Base-by-base conservation (phyloP, 2,329 filamentous ascomycete species). In the Penicillium sp. region DNA sequence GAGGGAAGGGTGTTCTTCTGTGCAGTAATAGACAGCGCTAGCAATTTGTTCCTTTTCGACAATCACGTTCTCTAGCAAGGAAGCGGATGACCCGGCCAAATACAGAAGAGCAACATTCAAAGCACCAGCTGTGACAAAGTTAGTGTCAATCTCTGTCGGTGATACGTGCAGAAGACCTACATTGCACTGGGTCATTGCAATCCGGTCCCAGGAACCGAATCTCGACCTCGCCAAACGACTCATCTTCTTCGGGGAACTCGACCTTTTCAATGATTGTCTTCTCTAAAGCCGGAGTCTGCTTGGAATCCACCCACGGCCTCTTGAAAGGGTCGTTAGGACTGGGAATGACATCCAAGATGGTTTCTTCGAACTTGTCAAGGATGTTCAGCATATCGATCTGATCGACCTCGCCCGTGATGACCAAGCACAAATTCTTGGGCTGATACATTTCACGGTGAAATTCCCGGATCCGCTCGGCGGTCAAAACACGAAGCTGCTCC, bases 391-490 rank as follows among this genome's bases (percentile, higher is more conserved):
- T 74, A 54, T 93, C 75, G 0, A 77, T 68, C 57, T 95, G 85
- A 56, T 95, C 80, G 1, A 94, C 79, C 62, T 95, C 88, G 29
- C 92, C 92, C n/a, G 93, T 83, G 42, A 98, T 80, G 16, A 95
- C 77, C 17, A 98, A 69, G 48, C 89, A 93, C 42, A 98, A 71
- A 56, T 98, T 98, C 60, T 89, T 90, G 2, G 92, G 92, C 61
- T 96, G 90, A 58, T 98, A 98, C 90, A 98, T 96, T 48, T 89
- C 85, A 45, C 81, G 81, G 63, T 98, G 92, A 56, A 96, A 98
- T 41, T 82, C 79, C n/a, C 92, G 82, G 50, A 98, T 98, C 26
- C 88, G 81, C 35, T 95, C 84, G 1, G 88, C 80, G 0, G 87
- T 92, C 31, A 98, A 70, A 2, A 88, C 80, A 28, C 92, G 81